A percentile compares a stretch with the other conserved stretches of the same genome.
Conservation (phyloP, 1,139 yeast species). For the Scheffersomyces parashehatae region DNA sequence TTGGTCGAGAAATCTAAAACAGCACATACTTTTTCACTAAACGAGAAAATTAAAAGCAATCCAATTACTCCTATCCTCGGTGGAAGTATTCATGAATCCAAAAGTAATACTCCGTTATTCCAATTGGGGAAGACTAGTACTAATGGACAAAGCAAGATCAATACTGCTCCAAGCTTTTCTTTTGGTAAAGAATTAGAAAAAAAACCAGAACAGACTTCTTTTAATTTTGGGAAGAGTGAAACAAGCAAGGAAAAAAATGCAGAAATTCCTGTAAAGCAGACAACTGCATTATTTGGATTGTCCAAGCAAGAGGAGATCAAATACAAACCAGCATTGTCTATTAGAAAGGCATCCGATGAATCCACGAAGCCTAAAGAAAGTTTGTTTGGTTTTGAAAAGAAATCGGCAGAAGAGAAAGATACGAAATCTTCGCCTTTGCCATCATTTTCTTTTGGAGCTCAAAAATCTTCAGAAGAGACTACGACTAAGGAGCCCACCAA, state of each 20-base stretch:
- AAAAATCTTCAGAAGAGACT: too few species aligned
- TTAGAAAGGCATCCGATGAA: constrained; percentile 2
- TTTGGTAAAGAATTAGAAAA: constrained; percentile 2
- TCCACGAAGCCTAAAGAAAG: background rate
- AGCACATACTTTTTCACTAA: background rate
- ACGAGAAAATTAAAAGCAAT: constrained; percentile 1
- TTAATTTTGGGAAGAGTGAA: background rate
- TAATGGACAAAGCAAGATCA: background rate
- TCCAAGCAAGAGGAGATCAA: background rate
- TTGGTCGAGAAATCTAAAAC: background rate
- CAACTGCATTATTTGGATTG: too few species aligned
- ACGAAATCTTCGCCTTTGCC: too few species aligned
- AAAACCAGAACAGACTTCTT: background rate
- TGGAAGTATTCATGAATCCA: too few species aligned
- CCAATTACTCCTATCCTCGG: too few species aligned
- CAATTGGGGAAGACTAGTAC: constrained; percentile 12
- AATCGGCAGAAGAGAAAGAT: too few species aligned
- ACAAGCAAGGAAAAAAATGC: too few species aligned
- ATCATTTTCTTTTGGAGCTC: too few species aligned
- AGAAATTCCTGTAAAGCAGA: too few species aligned
- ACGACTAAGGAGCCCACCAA: too few species aligned
- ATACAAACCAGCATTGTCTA: constrained; percentile 1
- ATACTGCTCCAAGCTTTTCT: constrained; percentile 8
- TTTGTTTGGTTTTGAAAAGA: too few species aligned
- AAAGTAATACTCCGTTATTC: constrained; percentile 11